phyloP scores from a whole-genome alignment of 2,329 filamentous ascomycete genomes.

The Aspergillus luchuensis region DNA sequence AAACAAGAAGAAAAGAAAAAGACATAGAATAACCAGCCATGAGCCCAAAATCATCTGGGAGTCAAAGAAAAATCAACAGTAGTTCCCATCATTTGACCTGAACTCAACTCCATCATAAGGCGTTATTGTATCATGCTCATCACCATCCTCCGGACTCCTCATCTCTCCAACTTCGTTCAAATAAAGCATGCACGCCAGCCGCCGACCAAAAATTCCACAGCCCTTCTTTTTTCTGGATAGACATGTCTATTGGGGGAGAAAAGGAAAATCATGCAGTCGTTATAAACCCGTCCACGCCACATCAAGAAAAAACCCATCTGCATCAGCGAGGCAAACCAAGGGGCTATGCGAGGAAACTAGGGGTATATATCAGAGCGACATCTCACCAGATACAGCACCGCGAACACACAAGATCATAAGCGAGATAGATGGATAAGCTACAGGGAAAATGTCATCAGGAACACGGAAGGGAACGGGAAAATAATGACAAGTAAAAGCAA shows the following conservation, averaged over 20 bases:
- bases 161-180: neutral
- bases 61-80: neutral
- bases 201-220: neutral
- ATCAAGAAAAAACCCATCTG: constrained; percentile 20
- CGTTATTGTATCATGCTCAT: neutral
- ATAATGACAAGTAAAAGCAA: constrained; percentile 6
- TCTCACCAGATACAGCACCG: constrained; percentile 22
- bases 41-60: neutral
- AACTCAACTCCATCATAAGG: neutral
- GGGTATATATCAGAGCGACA: constrained; percentile 31
- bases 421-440: constrained; percentile 5
- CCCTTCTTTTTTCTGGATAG: constrained; percentile 14
- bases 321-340: constrained; percentile 25
- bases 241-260: constrained; percentile 23
- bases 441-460: constrained; percentile 8
- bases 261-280: constrained; percentile 32
- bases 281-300: constrained; percentile 25
- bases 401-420: constrained; percentile 16
- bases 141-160: neutral
- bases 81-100: neutral
- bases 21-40: neutral
- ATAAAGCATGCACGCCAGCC: constrained; percentile 20
- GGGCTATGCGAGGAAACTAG: constrained; percentile 28
- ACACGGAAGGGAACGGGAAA: constrained; percentile 6
- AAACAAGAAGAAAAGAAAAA: neutral